These are phyloP conservation scores for Candida verbasci DNA, from an alignment of 805 yeast genomes.

Conservation along the genomic window DNA sequence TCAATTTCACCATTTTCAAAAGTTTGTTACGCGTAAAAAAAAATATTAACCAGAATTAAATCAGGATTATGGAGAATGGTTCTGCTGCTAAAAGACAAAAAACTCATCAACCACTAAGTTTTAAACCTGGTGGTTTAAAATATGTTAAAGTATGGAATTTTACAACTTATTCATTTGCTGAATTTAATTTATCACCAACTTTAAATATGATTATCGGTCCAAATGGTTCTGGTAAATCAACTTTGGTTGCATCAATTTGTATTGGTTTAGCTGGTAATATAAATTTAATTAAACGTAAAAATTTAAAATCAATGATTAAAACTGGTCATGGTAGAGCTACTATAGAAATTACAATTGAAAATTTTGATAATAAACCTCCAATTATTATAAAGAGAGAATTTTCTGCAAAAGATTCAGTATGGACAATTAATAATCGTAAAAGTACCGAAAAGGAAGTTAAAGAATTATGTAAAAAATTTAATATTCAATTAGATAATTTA, in stretches of 20 bases:
- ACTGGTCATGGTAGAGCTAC: constrained; percentile 48
- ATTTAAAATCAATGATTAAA: constrained; percentile 67
- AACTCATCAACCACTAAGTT: constrained; percentile 7
- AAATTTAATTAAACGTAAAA: constrained; percentile 65
- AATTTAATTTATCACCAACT: constrained; percentile 73
- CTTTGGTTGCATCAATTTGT: constrained; percentile 89
- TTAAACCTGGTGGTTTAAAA: constrained; percentile 44
- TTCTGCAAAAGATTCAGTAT: constrained; percentile 44
- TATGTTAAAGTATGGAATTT: constrained; percentile 55
- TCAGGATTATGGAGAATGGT: neutral
- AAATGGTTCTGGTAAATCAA: constrained; percentile 93
- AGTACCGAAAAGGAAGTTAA: constrained; percentile 45
- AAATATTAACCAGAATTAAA: no score
- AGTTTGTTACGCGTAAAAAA: constrained; percentile 3
- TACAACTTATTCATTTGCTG: constrained; percentile 65
- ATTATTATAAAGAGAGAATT: constrained; percentile 45
- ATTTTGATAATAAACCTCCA: constrained; percentile 26
- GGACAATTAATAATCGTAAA: constrained; percentile 43
- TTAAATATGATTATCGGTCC: constrained; percentile 94
- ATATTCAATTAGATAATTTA: constrained; percentile 84
- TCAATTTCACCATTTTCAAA: no score
- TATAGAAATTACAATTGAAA: constrained; percentile 50
- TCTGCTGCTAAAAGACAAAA: constrained; percentile 1
- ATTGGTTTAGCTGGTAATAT: constrained; percentile 81
- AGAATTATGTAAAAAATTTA: constrained; percentile 42